phyloP scores from a whole-genome alignment of 2,329 filamentous ascomycete species.

The Alternaria brassicae region DNA sequence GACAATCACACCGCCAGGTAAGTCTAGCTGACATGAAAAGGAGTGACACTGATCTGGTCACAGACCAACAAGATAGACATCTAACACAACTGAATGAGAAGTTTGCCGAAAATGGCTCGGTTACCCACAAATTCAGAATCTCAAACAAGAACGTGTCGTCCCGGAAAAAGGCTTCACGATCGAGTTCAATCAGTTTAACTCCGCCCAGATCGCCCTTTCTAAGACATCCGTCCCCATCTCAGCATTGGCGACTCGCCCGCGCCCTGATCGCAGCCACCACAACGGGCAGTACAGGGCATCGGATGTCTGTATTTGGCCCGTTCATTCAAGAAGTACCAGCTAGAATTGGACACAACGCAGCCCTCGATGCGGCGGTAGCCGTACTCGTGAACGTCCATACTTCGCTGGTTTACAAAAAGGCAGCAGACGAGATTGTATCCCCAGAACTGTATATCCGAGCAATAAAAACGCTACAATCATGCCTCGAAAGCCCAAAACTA shows the following conservation, averaged over 20 bases:
- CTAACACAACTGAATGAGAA: slow-evolving; percentile 38
- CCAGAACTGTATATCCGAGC: slow-evolving; percentile 41
- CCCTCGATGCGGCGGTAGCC: slow-evolving; percentile 42
- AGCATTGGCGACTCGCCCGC: slow-evolving; percentile 37
- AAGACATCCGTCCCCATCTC: slow-evolving; percentile 35
- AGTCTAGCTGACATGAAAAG: background rate
- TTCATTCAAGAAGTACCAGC: slow-evolving; percentile 42
- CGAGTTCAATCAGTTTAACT: slow-evolving; percentile 20
- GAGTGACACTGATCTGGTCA: slow-evolving; percentile 1
- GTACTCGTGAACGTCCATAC: slow-evolving; percentile 41
- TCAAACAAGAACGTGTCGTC: slow-evolving; percentile 14
- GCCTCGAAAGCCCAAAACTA: slow-evolving; percentile 37
- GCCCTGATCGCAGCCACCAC: slow-evolving; percentile 35
- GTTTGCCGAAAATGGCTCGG: slow-evolving; percentile 36
- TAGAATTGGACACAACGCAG: slow-evolving; percentile 42
- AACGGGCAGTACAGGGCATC: slow-evolving; percentile 38
- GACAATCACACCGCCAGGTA: slow-evolving; percentile 5
- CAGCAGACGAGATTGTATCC: slow-evolving; percentile 32
- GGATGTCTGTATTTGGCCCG: slow-evolving; percentile 41
- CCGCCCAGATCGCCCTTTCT: slow-evolving; percentile 26
- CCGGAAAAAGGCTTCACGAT: slow-evolving; percentile 16
- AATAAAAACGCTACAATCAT: slow-evolving; percentile 38
- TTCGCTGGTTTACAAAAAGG: slow-evolving; percentile 35
- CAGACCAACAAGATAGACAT: slow-evolving; percentile 23
- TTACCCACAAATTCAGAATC: slow-evolving; percentile 40